Evolutionary conservation across 1,284 basidiomycete genomes (phyloP), one percentile per base, ranked within the genome.

Genomic region (Ceratobasidium sp.): DNA sequence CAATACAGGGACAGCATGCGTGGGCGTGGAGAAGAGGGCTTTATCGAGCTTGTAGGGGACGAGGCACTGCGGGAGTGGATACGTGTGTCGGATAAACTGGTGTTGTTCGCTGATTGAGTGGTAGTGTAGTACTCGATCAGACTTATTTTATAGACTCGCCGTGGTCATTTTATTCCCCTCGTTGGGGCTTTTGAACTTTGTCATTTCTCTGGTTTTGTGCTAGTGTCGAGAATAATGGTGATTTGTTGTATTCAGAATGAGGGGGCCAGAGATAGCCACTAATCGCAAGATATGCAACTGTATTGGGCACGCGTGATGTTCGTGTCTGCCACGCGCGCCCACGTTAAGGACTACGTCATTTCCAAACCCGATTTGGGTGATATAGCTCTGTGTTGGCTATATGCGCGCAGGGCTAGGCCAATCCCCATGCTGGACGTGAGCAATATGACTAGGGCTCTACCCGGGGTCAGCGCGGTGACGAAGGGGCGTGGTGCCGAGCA

Each of bases 51-150:
- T 79, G 84, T 87, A 75, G 86, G 87, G 76, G 94, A 98, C 81
- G 84, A 84, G 8, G 90, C 91, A 61, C 83, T 98, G 77, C 86
- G 87, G 74, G 85, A 86, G 27, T 98, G 96, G 96, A 86, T 98
- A 81, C 89, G 90, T 76, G 86, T 84, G 61, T 92, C 94, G 68
- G 93, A 95, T 79, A 95, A 95, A 82, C 88, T 97, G 81, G 89
- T 96, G 59, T 84, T 98, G 77, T 98, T 93, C 80, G 95, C 95
- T 22, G 84, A 84, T 39, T 69, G 53, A 39, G 56, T 73, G 43
- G 53, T 75, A 27, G 54, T 64, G 24, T 24, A 24, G 24, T 39
- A 43, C 11, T 31, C 22, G 59, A 29, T 24, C 59, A 46, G 56
- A 41, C 48, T 64, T 64, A 64, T 64, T 29, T 64, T 46, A 64